Conservation (phyloP, 768 basidiomycete species). For the Mycena floridula region DNA sequence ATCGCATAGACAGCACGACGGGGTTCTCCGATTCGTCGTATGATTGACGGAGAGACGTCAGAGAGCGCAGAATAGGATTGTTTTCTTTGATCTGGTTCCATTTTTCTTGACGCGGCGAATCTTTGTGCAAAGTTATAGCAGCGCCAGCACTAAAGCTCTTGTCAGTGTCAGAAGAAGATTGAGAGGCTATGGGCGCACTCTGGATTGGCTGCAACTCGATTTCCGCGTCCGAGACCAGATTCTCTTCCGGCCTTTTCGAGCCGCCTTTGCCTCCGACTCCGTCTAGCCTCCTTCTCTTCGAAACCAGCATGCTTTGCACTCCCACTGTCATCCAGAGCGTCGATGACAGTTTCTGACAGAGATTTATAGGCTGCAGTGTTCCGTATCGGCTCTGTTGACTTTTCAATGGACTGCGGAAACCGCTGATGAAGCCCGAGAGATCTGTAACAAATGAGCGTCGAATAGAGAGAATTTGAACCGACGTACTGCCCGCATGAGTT, state of each 20-base stretch:
- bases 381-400: conserved; percentile 93
- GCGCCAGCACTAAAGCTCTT: conserved; percentile 63
- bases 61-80: conserved; percentile 64
- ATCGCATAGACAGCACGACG: conserved; percentile 71
- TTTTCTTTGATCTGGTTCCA: conserved; percentile 79
- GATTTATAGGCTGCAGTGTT: conserved; percentile 94
- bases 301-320: conserved; percentile 94
- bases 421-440: conserved; percentile 79
- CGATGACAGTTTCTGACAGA: conserved; percentile 80
- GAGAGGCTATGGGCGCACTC: conserved; percentile 48
- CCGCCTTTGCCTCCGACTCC: conserved; percentile 72
- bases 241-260: conserved; percentile 80
- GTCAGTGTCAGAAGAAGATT: conserved; percentile 1
- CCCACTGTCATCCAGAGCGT: conserved; percentile 91
- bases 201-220: conserved; percentile 61
- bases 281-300: conserved; percentile 88
- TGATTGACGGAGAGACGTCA: conserved; percentile 54
- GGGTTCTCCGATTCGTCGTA: conserved; percentile 95
- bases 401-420: conserved; percentile 81
- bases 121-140: conserved; percentile 78
- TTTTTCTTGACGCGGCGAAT: conserved; percentile 69
- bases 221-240: conserved; percentile 46
- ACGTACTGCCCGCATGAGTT: conserved; percentile 79
- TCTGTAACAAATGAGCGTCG: conserved; percentile 33
- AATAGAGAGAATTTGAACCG: conserved; percentile 1